Percentiles rank a stretch among this genome's conserved stretches.
phyloP scores from a whole-genome alignment of 768 basidiomycete species.

The Leccinum fibrillosum region DNA sequence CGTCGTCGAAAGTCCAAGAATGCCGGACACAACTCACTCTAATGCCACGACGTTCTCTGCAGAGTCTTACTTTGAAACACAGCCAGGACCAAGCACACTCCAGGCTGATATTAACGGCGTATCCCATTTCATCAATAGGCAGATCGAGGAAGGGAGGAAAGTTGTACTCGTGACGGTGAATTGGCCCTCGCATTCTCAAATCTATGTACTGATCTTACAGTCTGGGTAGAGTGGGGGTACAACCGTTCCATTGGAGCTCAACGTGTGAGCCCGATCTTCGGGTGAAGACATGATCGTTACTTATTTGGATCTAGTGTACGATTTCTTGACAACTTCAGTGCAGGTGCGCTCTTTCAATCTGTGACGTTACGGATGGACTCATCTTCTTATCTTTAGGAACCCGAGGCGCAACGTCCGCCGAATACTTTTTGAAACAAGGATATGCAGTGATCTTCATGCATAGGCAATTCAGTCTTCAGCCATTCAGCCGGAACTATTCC shows the following conservation, averaged over 20 bases:
- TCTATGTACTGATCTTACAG: slow-evolving; percentile 12
- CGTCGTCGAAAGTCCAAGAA: slow-evolving; percentile 1
- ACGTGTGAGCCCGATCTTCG: slow-evolving; percentile 71
- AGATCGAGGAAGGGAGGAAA: slow-evolving; percentile 59
- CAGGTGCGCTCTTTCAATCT: slow-evolving; percentile 51
- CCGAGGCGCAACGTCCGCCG: slow-evolving; percentile 94
- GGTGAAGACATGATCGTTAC: slow-evolving; percentile 10
- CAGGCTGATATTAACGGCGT: slow-evolving; percentile 64
- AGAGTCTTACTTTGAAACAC: slow-evolving; percentile 87
- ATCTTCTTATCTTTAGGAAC: slow-evolving; percentile 58
- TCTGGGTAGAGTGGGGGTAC: slow-evolving; percentile 87
- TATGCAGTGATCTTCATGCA: slow-evolving; percentile 99
- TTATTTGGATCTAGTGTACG: slow-evolving; percentile 66
- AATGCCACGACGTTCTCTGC: slow-evolving; percentile 60
- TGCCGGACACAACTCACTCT: slow-evolving; percentile 17
- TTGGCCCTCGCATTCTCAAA: slow-evolving; percentile 8
- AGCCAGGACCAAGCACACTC: slow-evolving; percentile 72
- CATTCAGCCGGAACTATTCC: slow-evolving; percentile 96
- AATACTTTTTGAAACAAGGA: slow-evolving; percentile 91
- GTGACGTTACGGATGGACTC: background rate
- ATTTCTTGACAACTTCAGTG: slow-evolving; percentile 98
- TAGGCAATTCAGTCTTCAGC: slow-evolving; percentile 94
- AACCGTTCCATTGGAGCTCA: slow-evolving; percentile 96
- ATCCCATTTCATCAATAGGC: slow-evolving; percentile 65
- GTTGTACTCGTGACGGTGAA: slow-evolving; percentile 95